Conservation (phyloP, 345 rosid species). For the Euphorbia tirucalli region DNA sequence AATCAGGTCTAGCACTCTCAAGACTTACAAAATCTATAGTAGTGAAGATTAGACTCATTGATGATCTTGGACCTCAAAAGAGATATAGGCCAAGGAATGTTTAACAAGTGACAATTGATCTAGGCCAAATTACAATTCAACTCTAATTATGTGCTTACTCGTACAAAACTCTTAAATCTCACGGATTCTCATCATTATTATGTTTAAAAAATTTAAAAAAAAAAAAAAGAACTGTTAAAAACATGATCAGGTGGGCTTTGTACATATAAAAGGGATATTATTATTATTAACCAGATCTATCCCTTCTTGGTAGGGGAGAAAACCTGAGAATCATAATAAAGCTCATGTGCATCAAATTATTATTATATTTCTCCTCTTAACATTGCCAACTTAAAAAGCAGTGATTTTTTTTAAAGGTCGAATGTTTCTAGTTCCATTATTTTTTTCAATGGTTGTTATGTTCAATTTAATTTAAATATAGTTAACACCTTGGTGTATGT, state of each 20-base stretch:
- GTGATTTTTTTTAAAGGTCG: not conserved
- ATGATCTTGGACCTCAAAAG: too few species aligned
- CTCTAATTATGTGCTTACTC: too few species aligned
- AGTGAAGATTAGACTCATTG: too few species aligned
- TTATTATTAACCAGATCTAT: not conserved
- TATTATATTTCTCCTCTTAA: too few species aligned
- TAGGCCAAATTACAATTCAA: too few species aligned
- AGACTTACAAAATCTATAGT: too few species aligned
- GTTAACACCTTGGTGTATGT: conserved; percentile 3
- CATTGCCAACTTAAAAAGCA: not conserved
- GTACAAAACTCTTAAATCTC: too few species aligned
- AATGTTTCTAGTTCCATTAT: not conserved
- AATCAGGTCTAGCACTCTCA: too few species aligned
- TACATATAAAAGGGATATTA: conserved; percentile 8
- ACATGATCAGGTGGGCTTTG: conserved; percentile 11
- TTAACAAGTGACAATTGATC: too few species aligned
- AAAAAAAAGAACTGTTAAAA: not conserved
- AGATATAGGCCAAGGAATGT: too few species aligned
- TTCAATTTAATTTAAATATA: conserved; percentile 3
- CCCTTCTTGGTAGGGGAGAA: conserved; percentile 19
- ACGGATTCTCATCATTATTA: too few species aligned
- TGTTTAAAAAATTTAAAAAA: too few species aligned
- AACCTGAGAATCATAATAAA: conserved; percentile 17
- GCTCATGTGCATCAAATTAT: conserved; percentile 6
- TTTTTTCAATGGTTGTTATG: conserved; percentile 2